These are phyloP conservation scores for Fusarium continuum DNA, from an alignment of 2,329 filamentous ascomycete genomes.

Conservation along the genomic window DNA sequence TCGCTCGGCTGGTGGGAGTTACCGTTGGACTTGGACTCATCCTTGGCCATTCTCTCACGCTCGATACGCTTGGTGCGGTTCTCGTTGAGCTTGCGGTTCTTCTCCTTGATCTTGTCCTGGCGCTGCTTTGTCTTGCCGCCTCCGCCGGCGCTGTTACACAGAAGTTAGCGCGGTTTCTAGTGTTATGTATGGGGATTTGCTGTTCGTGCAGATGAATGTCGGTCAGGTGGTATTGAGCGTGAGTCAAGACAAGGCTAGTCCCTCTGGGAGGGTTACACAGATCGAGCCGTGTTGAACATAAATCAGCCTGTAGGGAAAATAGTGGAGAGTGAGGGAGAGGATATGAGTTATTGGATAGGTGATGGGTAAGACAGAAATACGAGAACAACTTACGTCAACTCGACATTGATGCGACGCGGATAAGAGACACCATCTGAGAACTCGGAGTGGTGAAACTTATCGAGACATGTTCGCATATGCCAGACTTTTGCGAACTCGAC, in stretches of 20 bases:
- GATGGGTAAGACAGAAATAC: constrained; percentile 7
- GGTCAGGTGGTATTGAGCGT: constrained; percentile 7
- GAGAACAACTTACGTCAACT: constrained; percentile 74
- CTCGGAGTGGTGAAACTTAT: constrained; percentile 86
- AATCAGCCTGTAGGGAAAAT: neutral
- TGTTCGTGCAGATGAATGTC: constrained; percentile 8
- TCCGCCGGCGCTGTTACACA: constrained; percentile 75
- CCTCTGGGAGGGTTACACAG: constrained; percentile 7
- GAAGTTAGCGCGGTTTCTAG: constrained; percentile 13
- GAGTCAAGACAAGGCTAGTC: constrained; percentile 8
- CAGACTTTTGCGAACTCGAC: constrained; percentile 88
- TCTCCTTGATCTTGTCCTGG: constrained; percentile 79
- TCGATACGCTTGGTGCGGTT: constrained; percentile 61
- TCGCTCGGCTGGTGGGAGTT: constrained; percentile 39
- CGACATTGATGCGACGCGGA: constrained; percentile 86
- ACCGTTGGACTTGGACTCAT: constrained; percentile 39
- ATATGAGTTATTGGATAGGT: neutral
- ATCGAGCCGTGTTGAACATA: neutral
- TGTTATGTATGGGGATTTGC: neutral
- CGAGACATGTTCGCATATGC: constrained; percentile 91
- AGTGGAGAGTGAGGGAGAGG: neutral
- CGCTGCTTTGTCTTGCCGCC: constrained; percentile 80
- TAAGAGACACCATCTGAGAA: constrained; percentile 68
- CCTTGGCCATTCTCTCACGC: constrained; percentile 55
- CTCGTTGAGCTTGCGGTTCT: constrained; percentile 87